These are phyloP conservation scores for Salicornia ramosissima DNA, from an alignment of 148 eudicot genomes.

Conservation along the genomic window DNA sequence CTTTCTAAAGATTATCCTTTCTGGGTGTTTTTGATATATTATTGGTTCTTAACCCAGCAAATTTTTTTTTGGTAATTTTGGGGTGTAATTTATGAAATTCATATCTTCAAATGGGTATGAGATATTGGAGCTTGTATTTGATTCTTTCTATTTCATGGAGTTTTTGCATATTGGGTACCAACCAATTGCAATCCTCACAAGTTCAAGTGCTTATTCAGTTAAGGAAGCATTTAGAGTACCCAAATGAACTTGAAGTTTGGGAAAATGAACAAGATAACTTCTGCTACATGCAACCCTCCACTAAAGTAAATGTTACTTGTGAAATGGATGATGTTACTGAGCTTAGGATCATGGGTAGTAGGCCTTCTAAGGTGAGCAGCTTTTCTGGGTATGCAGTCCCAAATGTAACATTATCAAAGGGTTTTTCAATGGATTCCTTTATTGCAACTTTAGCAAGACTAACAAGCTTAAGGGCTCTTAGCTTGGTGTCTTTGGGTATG, in stretches of 20 bases:
- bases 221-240: conserved; percentile 62
- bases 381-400: conserved; percentile 52
- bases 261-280: conserved; percentile 29
- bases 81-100: not conserved
- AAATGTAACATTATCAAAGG: conserved; percentile 45
- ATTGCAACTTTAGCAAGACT: conserved; percentile 65
- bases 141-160: conserved; percentile 32
- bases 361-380: conserved; percentile 30
- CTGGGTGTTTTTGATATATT: not conserved
- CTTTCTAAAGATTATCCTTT: not conserved
- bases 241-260: conserved; percentile 60
- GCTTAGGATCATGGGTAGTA: conserved; percentile 60
- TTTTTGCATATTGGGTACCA: conserved; percentile 29
- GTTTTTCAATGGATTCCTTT: conserved; percentile 65
- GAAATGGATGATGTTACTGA: conserved; percentile 49
- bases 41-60: not conserved
- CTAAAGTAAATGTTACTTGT: conserved; percentile 57
- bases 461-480: conserved; percentile 45
- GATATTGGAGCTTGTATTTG: conserved; percentile 29
- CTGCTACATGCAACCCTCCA: conserved; percentile 42
- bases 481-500: conserved; percentile 57
- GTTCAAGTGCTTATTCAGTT: conserved; percentile 54
- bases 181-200: conserved; percentile 57
- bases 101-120: conserved; percentile 15
- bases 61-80: conserved; percentile 7